A percentile compares a stretch with the other conserved stretches of the same genome.
Conservation (phyloP, 768 basidiomycete genomes). For the Dioszegia crocea region DNA sequence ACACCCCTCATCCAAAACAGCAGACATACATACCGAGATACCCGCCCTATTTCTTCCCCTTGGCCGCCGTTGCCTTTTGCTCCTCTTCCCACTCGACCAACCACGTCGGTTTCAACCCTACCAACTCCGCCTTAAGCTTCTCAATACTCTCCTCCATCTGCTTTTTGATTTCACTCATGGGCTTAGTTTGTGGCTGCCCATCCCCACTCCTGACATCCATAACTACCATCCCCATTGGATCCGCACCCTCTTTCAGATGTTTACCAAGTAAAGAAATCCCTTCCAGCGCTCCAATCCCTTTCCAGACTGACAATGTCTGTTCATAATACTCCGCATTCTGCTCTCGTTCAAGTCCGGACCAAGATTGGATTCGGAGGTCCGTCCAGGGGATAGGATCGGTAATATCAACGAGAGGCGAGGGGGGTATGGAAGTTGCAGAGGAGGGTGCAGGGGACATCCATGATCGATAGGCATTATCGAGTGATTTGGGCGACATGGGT, state of each 20-base stretch:
- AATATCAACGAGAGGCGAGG: slow-evolving; percentile 30
- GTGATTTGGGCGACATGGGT: slow-evolving; percentile 7
- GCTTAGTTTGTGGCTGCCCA: slow-evolving; percentile 19
- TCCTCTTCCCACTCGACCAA: slow-evolving; percentile 19
- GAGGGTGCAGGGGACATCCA: slow-evolving; percentile 37
- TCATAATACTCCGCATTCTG: slow-evolving; percentile 34
- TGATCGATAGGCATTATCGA: slow-evolving; percentile 20
- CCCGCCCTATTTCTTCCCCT: background rate
- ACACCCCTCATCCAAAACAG: too few species aligned
- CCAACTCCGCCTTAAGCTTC: slow-evolving; percentile 28
- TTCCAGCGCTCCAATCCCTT: slow-evolving; percentile 28
- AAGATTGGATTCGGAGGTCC: slow-evolving; percentile 36
- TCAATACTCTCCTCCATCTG: slow-evolving; percentile 28
- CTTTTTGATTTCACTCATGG: slow-evolving; percentile 23
- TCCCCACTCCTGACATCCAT: slow-evolving; percentile 12
- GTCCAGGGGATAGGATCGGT: slow-evolving; percentile 33
- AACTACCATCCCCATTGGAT: slow-evolving; percentile 22
- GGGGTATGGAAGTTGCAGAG: slow-evolving; percentile 13
- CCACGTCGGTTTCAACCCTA: slow-evolving; percentile 33
- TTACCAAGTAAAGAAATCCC: slow-evolving; percentile 23
- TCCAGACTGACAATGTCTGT: slow-evolving; percentile 17
- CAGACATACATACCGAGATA: background rate
- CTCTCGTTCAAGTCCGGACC: slow-evolving; percentile 29
- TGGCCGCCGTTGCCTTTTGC: background rate
- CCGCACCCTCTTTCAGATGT: slow-evolving; percentile 18